These are phyloP conservation scores for Neoboletus brunneissimus DNA, from an alignment of 768 basidiomycete genomes.

Conservation along the genomic window DNA sequence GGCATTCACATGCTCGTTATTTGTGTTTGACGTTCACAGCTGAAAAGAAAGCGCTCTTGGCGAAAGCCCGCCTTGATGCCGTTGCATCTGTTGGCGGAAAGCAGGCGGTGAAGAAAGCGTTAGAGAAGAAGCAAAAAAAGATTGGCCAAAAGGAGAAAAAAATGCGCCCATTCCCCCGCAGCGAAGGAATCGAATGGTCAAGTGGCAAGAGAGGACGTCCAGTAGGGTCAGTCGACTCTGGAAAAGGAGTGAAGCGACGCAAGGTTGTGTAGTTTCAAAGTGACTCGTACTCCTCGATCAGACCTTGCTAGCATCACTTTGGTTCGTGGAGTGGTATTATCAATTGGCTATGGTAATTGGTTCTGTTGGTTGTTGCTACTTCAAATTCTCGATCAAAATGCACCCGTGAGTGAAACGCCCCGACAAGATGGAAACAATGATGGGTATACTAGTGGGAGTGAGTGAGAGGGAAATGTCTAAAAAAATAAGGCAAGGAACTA, in stretches of 20 bases:
- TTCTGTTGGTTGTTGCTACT: conserved; percentile 28
- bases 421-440: conserved; percentile 28
- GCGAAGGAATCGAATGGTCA: conserved; percentile 11
- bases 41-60: conserved; percentile 71
- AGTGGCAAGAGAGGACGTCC: conserved; percentile 18
- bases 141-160: conserved; percentile 86
- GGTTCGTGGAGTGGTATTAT: conserved; percentile 23
- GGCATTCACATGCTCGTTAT: conserved; percentile 2
- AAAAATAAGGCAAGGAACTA: conserved; percentile 17
- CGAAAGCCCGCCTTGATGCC: conserved; percentile 76
- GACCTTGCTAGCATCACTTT: neutral
- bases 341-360: conserved; percentile 27
- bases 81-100: conserved; percentile 75
- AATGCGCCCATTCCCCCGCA: conserved; percentile 60
- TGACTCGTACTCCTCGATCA: neutral
- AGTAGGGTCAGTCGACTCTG: conserved; percentile 7
- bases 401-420: conserved; percentile 19
- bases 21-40: conserved; percentile 40
- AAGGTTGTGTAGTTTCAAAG: conserved; percentile 12
- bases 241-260: conserved; percentile 22
- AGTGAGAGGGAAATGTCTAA: conserved; percentile 23
- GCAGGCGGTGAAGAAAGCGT: conserved; percentile 78
- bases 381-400: conserved; percentile 28
- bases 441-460: conserved; percentile 28
- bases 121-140: conserved; percentile 89